These are phyloP conservation scores for Plasmodium vivax DNA, from an alignment of 169 alveolate species.

Conservation along the genomic window DNA sequence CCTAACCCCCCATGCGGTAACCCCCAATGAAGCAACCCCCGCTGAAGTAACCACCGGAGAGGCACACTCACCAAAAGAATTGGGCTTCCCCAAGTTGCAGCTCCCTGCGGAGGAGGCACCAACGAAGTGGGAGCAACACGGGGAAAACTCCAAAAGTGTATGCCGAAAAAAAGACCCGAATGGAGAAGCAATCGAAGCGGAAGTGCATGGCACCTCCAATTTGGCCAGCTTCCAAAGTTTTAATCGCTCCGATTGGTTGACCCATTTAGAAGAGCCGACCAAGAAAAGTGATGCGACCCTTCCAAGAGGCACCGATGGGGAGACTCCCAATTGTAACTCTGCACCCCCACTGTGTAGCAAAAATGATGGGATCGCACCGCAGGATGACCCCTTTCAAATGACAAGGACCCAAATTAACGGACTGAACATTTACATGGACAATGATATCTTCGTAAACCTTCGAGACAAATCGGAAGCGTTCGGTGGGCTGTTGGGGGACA, in stretches of 20 bases:
- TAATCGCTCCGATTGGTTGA: neutral
- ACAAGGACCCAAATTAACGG: constrained; percentile 40
- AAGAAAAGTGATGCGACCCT: neutral
- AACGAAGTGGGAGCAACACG: neutral
- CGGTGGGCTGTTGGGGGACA: neutral
- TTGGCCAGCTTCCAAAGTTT: neutral
- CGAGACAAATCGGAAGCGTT: constrained; percentile 14
- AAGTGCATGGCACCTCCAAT: neutral
- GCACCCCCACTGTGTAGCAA: neutral
- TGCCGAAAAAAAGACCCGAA: neutral
- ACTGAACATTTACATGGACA: constrained; percentile 51
- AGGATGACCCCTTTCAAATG: neutral
- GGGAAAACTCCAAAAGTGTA: neutral
- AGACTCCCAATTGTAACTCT: neutral
- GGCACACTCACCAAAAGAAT: neutral
- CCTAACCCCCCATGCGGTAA: neutral
- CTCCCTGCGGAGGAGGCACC: neutral
- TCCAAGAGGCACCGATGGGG: neutral
- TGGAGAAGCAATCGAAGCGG: neutral
- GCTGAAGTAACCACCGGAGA: neutral
- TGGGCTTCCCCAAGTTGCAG: neutral
- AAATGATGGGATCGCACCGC: neutral
- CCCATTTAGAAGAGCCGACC: neutral
- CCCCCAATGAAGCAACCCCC: neutral
- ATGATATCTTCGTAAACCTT: constrained; percentile 13